Evolutionary conservation across 208 protist genomes (phyloP), one percentile per base, ranked within the genome.

Genomic region (Balamuthia mandrillaris): DNA sequence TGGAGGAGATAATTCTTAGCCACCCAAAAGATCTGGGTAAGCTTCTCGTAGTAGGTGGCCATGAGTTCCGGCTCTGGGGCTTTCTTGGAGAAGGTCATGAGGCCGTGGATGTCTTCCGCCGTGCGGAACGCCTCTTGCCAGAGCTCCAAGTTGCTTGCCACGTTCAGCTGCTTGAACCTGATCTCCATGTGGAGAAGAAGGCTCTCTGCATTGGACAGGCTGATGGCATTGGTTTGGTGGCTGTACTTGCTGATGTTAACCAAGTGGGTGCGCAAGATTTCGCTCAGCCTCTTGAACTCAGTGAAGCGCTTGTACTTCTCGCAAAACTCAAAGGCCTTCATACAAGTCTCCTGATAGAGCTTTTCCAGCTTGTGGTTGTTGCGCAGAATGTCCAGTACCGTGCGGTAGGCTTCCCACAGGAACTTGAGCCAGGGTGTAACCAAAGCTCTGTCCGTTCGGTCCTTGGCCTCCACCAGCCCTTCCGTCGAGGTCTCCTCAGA

Each of bases 351-450:
- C 81, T 88, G 77, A 84, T 95, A 95, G 3, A 95, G 63, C 10
- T 37, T 54, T 66, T 94, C 90, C 14, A 95, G 68, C 85, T 95
- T 95, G 54, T 68, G 35, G 51, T 94, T 93, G 88, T 93, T 90
- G 41, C 89, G 77, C 56, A 95, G 81, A 39, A 95, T 89, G 41
- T 95, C 93, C 33, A 95, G 78, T 18, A 94, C 87, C 12, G 88
- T 93, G 21, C 93, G 90, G 86, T 94, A 95, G 9, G 89, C 58
- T 45, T 95, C 93, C 91, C 91, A 95, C 47, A 94, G 82, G 52
- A 95, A 95, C 21, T 88, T 87, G 29, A 96, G 84, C 82, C 87
- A 88, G 47, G 89, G 91, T 31, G 49, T 89, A n/a, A 92, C 86
- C 14, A 79, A 52, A 33, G 81, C 52, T 16, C 85, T 70, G 27